Conservation (phyloP, 2,329 filamentous ascomycete species). For the Pseudogymnoascus sp. region DNA sequence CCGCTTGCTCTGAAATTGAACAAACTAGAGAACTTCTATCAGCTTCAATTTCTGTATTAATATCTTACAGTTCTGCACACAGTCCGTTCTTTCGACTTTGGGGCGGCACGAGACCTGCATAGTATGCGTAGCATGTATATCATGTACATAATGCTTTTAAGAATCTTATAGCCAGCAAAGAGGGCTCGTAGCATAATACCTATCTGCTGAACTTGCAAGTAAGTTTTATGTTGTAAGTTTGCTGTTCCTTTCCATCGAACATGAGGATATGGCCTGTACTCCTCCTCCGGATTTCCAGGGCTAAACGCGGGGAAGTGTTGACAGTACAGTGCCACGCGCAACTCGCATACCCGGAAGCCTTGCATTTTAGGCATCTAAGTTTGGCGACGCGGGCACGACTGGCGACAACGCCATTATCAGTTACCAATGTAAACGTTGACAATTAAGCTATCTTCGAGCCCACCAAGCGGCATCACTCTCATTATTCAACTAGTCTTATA, state of each 20-base stretch:
- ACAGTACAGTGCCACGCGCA: background rate
- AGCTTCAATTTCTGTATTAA: background rate
- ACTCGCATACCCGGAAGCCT: background rate
- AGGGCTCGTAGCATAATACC: background rate
- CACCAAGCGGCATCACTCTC: background rate
- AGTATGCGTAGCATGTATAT: background rate
- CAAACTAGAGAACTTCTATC: background rate
- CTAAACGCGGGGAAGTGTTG: background rate
- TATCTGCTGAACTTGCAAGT: background rate
- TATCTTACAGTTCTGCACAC: background rate
- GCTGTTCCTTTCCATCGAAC: background rate
- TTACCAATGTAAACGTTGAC: constrained; percentile 7
- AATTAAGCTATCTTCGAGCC: constrained; percentile 3
- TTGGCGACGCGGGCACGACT: constrained; percentile 5
- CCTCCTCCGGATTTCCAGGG: background rate
- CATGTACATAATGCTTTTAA: background rate
- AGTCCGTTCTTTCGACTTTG: background rate
- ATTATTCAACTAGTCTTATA: background rate
- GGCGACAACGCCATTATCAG: constrained; percentile 7
- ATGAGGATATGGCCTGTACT: background rate
- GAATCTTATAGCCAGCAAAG: background rate
- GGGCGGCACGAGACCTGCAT: background rate
- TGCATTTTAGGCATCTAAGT: background rate
- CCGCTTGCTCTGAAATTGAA: background rate
- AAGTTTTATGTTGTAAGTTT: background rate